These are phyloP conservation scores for Phytopythium mirpurense DNA, from an alignment of 352 stramenopile genomes.

Conservation along the genomic window DNA sequence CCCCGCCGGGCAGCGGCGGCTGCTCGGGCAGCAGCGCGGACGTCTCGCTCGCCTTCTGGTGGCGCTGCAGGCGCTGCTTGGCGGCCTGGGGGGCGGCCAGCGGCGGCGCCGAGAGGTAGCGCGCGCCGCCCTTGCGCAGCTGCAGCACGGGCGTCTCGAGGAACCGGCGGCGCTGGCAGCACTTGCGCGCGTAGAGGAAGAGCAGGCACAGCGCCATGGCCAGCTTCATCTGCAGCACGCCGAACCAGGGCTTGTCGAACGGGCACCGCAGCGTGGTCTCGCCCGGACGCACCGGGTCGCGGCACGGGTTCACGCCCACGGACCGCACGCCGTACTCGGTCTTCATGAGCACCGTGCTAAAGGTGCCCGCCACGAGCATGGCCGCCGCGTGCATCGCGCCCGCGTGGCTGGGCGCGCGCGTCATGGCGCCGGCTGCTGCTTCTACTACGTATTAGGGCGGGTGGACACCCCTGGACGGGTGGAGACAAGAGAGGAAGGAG, in stretches of 20 bases:
- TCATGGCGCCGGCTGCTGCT: background rate
- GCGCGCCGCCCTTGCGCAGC: slow-evolving; percentile 55
- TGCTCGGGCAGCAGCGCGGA: slow-evolving; percentile 20
- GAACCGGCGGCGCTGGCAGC: slow-evolving; percentile 45
- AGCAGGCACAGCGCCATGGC: slow-evolving; percentile 77
- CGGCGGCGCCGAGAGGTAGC: slow-evolving; percentile 54
- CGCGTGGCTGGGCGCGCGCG: slow-evolving; percentile 16
- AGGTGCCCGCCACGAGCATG: slow-evolving; percentile 80
- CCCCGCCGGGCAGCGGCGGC: slow-evolving; percentile 11
- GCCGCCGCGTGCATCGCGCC: slow-evolving; percentile 46
- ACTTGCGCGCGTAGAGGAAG: slow-evolving; percentile 66
- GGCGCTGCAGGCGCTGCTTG: slow-evolving; percentile 30
- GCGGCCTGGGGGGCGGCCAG: slow-evolving; percentile 33
- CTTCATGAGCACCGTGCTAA: slow-evolving; percentile 86
- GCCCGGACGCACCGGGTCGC: slow-evolving; percentile 26
- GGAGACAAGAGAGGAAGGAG: too few relatives aligned
- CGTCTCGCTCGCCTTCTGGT: slow-evolving; percentile 17
- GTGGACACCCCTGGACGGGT: too few relatives aligned
- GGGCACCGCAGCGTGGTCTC: slow-evolving; percentile 51
- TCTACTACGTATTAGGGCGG: too few relatives aligned
- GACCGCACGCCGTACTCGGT: slow-evolving; percentile 68
- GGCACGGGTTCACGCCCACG: slow-evolving; percentile 42
- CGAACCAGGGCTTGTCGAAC: slow-evolving; percentile 86
- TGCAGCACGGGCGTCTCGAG: slow-evolving; percentile 62
- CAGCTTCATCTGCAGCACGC: slow-evolving; percentile 82